Evolutionary conservation across 2,329 filamentous ascomycete genomes (phyloP).

Genomic region (Diaporthe citriasiana): DNA sequence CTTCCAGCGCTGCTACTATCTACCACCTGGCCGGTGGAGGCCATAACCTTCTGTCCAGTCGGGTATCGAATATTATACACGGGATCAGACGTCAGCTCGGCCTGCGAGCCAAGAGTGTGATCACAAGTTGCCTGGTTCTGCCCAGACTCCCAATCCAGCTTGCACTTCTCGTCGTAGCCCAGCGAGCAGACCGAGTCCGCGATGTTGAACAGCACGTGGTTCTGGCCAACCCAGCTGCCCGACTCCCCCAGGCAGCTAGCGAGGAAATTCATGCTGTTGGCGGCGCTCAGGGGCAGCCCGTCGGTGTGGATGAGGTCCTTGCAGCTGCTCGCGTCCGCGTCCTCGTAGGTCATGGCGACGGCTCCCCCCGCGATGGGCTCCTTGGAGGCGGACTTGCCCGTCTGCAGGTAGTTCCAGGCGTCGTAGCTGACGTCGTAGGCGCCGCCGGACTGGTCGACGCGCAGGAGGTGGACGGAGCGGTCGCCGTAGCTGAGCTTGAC

Average conservation of each 20-base stretch:
- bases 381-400: slow-evolving; percentile 60
- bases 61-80: slow-evolving; percentile 65
- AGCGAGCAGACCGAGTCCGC: slow-evolving; percentile 62
- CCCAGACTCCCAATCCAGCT: slow-evolving; percentile 56
- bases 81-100: slow-evolving; percentile 53
- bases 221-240: slow-evolving; percentile 61
- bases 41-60: slow-evolving; percentile 58
- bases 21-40: slow-evolving; percentile 45
- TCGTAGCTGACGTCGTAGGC: slow-evolving; percentile 68
- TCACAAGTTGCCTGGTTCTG: slow-evolving; percentile 62
- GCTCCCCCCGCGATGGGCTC: slow-evolving; percentile 63
- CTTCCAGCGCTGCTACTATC: slow-evolving; percentile 10
- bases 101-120: slow-evolving; percentile 57
- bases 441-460: slow-evolving; percentile 67
- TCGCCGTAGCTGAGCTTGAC: slow-evolving; percentile 63
- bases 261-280: slow-evolving; percentile 69
- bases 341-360: slow-evolving; percentile 62
- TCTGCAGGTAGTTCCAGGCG: slow-evolving; percentile 69
- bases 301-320: slow-evolving; percentile 61
- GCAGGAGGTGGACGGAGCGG: slow-evolving; percentile 68
- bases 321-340: slow-evolving; percentile 62
- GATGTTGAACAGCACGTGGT: slow-evolving; percentile 67
- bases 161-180: slow-evolving; percentile 62
- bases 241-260: slow-evolving; percentile 57
- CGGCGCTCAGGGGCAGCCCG: slow-evolving; percentile 55